Conservation (phyloP, 805 yeast genomes). For the Novakomyces olei region DNA sequence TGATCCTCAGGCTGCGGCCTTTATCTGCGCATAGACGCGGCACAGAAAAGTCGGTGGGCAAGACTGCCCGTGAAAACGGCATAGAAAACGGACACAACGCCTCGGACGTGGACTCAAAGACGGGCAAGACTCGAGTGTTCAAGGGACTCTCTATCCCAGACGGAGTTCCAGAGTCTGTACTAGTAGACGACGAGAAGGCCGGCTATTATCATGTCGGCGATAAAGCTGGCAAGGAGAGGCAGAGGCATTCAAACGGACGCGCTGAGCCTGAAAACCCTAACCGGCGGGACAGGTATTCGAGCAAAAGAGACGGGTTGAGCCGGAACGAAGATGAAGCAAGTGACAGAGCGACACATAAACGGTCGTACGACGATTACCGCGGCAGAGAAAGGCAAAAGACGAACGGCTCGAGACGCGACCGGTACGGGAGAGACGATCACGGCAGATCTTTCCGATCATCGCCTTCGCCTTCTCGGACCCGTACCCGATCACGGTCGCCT, state of each 20-base stretch:
- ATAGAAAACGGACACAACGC: slow-evolving; percentile 1
- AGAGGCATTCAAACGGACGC: too few relatives aligned
- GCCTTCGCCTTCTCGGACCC: not conserved
- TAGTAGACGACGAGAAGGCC: slow-evolving; percentile 4
- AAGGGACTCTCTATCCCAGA: slow-evolving; percentile 12
- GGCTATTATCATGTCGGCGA: slow-evolving; percentile 5
- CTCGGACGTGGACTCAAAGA: slow-evolving; percentile 1
- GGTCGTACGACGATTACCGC: not conserved
- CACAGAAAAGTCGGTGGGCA: slow-evolving; percentile 8
- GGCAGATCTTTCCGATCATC: not conserved
- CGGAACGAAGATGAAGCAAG: too few relatives aligned
- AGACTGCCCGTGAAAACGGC: not conserved
- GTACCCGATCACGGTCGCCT: not conserved
- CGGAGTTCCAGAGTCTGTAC: slow-evolving; percentile 2
- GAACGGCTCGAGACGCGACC: not conserved
- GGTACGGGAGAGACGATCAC: not conserved
- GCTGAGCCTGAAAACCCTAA: too few relatives aligned
- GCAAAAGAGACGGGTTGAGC: not conserved
- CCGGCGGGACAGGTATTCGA: too few relatives aligned
- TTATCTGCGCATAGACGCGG: too few relatives aligned
- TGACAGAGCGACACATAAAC: too few relatives aligned
- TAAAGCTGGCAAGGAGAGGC: not conserved
- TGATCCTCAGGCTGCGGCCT: slow-evolving; percentile 16
- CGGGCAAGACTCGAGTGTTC: slow-evolving; percentile 4
- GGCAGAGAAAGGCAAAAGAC: slow-evolving; percentile 1